Evolutionary conservation across 768 basidiomycete species (phyloP), one percentile per base, ranked within the genome.

Genomic region (Amanita muscaria): DNA sequence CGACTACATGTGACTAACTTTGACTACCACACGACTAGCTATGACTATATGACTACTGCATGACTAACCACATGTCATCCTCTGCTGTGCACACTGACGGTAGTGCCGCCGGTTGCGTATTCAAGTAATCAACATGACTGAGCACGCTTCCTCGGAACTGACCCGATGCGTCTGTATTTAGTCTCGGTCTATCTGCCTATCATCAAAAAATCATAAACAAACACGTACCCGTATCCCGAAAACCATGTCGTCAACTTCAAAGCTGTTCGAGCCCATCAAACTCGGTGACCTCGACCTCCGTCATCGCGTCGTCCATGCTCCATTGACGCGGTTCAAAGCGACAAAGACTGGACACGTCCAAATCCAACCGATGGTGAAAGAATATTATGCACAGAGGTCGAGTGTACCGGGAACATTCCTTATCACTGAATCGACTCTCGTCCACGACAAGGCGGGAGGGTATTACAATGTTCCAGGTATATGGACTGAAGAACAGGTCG

Each of bases 231-330:
- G n/a, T n/a, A n/a, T n/a, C n/a, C n/a, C n/a, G n/a, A n/a, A n/a
- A n/a, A n/a, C n/a, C n/a, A n/a, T n/a, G n/a, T n/a, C n/a, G 19
- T 51, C 49, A 35, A 45, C 48, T 21, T 21, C 45, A 2, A 58
- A 58, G 21, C 70, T 77, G 29, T 79, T 79, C 57, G 61, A 64
- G 29, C 70, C 76, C 12, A 64, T 69, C 49, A 53, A 56, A 40
- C 60, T 79, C 18, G 77, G 77, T 31, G 44, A 52, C 1, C 32
- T 70, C 5, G 40, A 53, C 1, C 64, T 77, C 19, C 43, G 62
- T 41, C 77, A 81, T 56, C 67, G 78, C 2, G 60, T 79, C 30
- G 73, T 73, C 3, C 65, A 77, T 34, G 70, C 77, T 0, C 79
- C 79, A 2, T 49, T 75, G 16, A 80, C 77, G 0, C 68, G 77